Percentiles rank a stretch among this genome's conserved stretches.
Evolutionary conservation across 1,139 yeast genomes (phyloP).

Genomic region (Kazachstania sp.): DNA sequence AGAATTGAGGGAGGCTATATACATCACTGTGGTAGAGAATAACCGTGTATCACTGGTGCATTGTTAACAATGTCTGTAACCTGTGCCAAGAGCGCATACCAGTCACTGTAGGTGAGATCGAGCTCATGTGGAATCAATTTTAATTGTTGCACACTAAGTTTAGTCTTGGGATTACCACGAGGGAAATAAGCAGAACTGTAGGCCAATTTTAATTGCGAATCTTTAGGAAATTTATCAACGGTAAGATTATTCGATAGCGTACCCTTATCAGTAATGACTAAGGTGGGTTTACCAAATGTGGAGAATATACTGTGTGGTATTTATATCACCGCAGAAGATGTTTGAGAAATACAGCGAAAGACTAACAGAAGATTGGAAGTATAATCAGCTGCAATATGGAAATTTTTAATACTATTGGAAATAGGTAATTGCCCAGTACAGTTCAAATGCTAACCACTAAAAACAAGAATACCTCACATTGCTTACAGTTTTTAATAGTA

Average conservation of each 20-base stretch:
- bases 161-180: background rate
- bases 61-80: background rate
- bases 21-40: background rate
- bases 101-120: background rate
- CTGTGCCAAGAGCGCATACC: background rate
- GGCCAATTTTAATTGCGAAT: background rate
- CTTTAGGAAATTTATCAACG: background rate
- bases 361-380: background rate
- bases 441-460: no score
- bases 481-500: no score
- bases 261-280: background rate
- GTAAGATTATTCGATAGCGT: background rate
- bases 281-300: background rate
- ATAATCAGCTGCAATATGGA: background rate
- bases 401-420: background rate
- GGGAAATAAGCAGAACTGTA: background rate
- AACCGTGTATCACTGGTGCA: background rate
- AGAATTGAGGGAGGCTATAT: background rate
- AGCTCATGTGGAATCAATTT: background rate
- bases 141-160: background rate
- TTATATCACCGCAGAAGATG: background rate
- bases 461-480: no score
- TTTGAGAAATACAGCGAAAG: background rate
- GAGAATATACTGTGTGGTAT: background rate
- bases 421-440: no score